phyloP scores from a whole-genome alignment of 208 protist genomes.

The Endotrypanum monterogeii region DNA sequence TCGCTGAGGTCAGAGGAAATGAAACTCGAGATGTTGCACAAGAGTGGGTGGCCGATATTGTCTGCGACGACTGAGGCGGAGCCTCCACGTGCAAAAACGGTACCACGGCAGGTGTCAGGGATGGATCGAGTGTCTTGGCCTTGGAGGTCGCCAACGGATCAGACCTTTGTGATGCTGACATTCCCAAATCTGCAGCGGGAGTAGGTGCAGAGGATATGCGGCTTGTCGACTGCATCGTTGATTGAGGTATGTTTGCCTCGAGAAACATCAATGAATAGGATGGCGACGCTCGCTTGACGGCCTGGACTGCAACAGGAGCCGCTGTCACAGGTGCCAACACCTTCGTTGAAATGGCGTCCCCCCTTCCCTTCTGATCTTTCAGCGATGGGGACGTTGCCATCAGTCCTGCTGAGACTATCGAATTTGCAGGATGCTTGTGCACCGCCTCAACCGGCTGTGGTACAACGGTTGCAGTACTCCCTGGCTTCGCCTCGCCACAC shows the following conservation, averaged over 20 bases:
- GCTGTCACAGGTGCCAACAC: neutral
- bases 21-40: neutral
- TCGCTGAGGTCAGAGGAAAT: neutral
- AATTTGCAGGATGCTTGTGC: constrained; percentile 3
- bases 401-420: neutral
- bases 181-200: neutral
- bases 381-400: neutral
- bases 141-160: neutral
- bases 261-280: neutral
- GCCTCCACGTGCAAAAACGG: neutral
- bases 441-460: constrained; percentile 20
- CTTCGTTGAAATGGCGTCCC: neutral
- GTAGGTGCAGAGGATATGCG: neutral
- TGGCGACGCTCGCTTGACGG: constrained; percentile 2
- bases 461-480: neutral
- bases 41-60: no score
- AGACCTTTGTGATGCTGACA: neutral
- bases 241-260: neutral
- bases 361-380: neutral
- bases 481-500: neutral
- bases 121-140: neutral
- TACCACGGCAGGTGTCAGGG: neutral
- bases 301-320: constrained; percentile 13
- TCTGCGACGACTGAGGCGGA: neutral
- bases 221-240: constrained; percentile 2